Base-by-base conservation (phyloP, 495 filamentous ascomycete genomes). In the Neurospora sp. region DNA sequence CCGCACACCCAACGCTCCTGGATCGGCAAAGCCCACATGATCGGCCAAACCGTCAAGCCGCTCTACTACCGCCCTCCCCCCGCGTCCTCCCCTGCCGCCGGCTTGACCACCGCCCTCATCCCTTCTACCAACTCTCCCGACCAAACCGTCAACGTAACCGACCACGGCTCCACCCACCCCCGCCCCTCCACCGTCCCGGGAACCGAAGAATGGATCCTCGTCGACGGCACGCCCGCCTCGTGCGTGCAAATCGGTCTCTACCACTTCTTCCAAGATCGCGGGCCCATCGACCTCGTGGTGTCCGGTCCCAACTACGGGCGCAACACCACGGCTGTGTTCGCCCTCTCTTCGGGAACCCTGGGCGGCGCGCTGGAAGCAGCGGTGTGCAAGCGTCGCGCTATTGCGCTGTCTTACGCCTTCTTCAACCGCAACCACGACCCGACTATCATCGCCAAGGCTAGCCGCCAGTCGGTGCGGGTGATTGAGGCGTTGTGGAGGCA, bases 21-120 rank as follows among this genome's bases (percentile, higher is more conserved):
- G 96, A 98, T 99, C 76, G 94, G 94, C 72, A 99, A 99, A 84
- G 96, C 96, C 27, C 95, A 98, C 79, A 90, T 98, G 59, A 91
- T 97, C 74, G 93, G 93, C 72, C 90, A 93, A 77, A 90, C 91
- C 23, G 88, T 97, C 48, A 92, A 91, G 73, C 93, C 94, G 4
- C 90, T 90, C n/a, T 97, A 97, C 83, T 99, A 94, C 85, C 92
- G 92, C 9, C 85, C 85, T 0, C 83, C 84, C 86, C 89, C 11
- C 84, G 87, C 71, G 86, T 90, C 80, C 41, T 74, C 78, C 16
- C 82, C 82, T 0, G 80, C 82, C 27, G 83, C 84, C 16, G 81
- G 79, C 38, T 76, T 84, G 27, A 74, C 75, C 27, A 75, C 74
- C n/a, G 72, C 78, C 27, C 73, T 72, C 3, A 42, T 75, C 4